phyloP scores from a whole-genome alignment of 2,329 filamentous ascomycete genomes.

The Fusarium bactridioides region DNA sequence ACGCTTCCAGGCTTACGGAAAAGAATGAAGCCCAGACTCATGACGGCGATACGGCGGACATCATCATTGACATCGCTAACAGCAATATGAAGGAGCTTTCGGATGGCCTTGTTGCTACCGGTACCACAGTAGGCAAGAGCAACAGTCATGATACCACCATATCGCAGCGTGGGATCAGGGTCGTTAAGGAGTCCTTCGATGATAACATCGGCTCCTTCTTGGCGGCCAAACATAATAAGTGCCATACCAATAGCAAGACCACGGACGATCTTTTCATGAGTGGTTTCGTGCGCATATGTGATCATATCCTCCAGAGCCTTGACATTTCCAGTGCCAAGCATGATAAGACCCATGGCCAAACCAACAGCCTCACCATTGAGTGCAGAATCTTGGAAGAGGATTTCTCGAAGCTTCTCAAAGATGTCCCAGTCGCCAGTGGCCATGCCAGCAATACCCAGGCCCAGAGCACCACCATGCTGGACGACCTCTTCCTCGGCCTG shows the following conservation, averaged over 20 bases:
- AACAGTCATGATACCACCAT: conserved; percentile 98
- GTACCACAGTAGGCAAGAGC: conserved; percentile 97
- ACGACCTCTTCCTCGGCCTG: conserved; percentile 89
- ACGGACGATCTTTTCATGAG: conserved; percentile 98
- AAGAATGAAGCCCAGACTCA: conserved; percentile 97
- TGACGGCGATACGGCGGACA: conserved; percentile 92
- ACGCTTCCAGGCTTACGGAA: conserved; percentile 98
- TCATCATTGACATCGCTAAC: conserved; percentile 99
- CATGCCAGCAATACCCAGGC: conserved; percentile 97
- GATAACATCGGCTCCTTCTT: conserved; percentile 93
- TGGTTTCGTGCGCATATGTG: conserved; percentile 95
- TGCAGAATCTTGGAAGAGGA: conserved; percentile 92
- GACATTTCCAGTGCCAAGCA: conserved; percentile 97
- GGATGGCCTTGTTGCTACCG: conserved; percentile 97
- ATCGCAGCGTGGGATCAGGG: conserved; percentile 90
- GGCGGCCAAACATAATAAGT: conserved; percentile 95
- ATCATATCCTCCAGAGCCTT: conserved; percentile 97
- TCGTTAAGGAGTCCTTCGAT: conserved; percentile 94
- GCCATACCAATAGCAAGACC: conserved; percentile 97
- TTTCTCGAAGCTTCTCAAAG: conserved; percentile 87
- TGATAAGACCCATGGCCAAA: conserved; percentile 95
- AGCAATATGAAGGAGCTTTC: conserved; percentile 92
- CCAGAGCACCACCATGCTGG: conserved; percentile 94
- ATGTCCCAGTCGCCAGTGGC: conserved; percentile 90
- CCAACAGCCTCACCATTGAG: conserved; percentile 97